Evolutionary conservation across 371 early-diverging fungal genomes (phyloP).

Genomic region (Syncephalastrum racemosum): DNA sequence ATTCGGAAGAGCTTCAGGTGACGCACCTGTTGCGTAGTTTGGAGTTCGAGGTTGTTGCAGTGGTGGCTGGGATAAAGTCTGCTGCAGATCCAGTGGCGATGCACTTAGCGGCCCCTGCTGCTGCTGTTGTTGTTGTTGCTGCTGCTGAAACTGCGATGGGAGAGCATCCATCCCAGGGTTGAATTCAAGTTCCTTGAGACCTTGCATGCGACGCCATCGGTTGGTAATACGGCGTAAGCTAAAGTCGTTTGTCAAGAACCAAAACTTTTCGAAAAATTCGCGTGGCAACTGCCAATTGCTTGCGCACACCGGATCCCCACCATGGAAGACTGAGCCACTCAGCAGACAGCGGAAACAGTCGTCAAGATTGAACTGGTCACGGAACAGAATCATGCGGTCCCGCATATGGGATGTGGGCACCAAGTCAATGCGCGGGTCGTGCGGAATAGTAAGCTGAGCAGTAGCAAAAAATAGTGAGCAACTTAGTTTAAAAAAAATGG

Average conservation of each 20-base stretch:
- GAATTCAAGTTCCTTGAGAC: conserved; percentile 22
- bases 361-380: conserved; percentile 43
- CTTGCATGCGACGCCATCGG: conserved; percentile 28
- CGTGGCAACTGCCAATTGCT: conserved; percentile 47
- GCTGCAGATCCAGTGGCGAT: neutral
- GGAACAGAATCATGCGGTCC: conserved; percentile 53
- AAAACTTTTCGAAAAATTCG: conserved; percentile 47
- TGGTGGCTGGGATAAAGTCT: neutral
- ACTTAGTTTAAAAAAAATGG: neutral
- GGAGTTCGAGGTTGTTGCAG: neutral
- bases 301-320: conserved; percentile 49
- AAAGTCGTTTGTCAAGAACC: conserved; percentile 36
- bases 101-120: neutral
- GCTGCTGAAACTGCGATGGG: neutral
- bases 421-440: conserved; percentile 52
- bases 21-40: neutral
- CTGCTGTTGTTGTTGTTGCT: neutral
- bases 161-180: neutral
- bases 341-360: conserved; percentile 47
- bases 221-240: conserved; percentile 26
- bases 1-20: neutral
- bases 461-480: neutral
- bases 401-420: conserved; percentile 51
- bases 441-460: conserved; percentile 37
- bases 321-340: conserved; percentile 42